Conservation (phyloP, 2,329 filamentous ascomycete genomes). For the Grosmannia serpens region DNA sequence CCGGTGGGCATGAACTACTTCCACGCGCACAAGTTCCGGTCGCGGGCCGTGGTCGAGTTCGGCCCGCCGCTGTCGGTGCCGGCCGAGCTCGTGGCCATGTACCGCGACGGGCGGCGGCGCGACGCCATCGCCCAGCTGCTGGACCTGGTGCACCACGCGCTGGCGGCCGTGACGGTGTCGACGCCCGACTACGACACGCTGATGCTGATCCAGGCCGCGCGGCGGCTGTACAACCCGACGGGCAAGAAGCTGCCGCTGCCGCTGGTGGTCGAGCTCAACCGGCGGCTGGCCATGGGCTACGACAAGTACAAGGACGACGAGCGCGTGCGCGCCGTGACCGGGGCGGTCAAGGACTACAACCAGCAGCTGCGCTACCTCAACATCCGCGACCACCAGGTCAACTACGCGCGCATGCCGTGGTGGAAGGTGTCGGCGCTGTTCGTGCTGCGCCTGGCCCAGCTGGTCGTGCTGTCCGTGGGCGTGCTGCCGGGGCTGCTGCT, state of each 20-base stretch:
- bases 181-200: constrained; percentile 91
- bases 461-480: constrained; percentile 63
- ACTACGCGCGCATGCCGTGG: constrained; percentile 77
- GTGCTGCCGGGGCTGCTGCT: constrained; percentile 79
- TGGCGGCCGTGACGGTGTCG: constrained; percentile 82
- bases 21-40: constrained; percentile 96
- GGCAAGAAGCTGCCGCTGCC: constrained; percentile 88
- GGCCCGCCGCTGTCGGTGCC: constrained; percentile 81
- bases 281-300: constrained; percentile 82
- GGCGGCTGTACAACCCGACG: constrained; percentile 86
- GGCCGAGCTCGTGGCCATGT: constrained; percentile 70
- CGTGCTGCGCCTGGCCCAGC: constrained; percentile 68
- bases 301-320: constrained; percentile 85
- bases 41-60: constrained; percentile 90
- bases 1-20: constrained; percentile 99
- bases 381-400: constrained; percentile 86
- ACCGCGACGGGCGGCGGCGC: constrained; percentile 69
- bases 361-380: constrained; percentile 73
- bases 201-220: constrained; percentile 91
- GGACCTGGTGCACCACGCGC: constrained; percentile 73
- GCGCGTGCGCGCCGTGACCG: constrained; percentile 64
- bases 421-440: constrained; percentile 64
- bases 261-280: constrained; percentile 87
- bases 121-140: constrained; percentile 79
- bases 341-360: constrained; percentile 76